Evolutionary conservation across 768 basidiomycete genomes (phyloP).

Genomic region (Amanita fuliginea): DNA sequence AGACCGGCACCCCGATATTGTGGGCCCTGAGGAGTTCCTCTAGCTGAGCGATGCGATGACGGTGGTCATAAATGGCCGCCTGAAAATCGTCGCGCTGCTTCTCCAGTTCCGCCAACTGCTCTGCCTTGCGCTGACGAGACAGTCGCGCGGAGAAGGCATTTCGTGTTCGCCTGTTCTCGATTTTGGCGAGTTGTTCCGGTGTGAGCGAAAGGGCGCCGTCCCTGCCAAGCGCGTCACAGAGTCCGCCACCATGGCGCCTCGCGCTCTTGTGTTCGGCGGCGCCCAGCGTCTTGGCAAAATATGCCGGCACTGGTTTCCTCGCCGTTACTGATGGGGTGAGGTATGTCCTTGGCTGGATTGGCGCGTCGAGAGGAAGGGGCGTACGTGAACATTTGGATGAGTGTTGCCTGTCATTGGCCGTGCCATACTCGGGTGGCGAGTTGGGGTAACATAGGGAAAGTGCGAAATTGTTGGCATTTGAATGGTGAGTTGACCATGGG

Average conservation of each 20-base stretch:
- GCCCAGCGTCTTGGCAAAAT: slow-evolving; percentile 29
- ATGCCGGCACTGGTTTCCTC: slow-evolving; percentile 65
- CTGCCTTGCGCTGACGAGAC: slow-evolving; percentile 63
- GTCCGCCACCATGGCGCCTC: slow-evolving; percentile 24
- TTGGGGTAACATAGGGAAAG: not conserved
- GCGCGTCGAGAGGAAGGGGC: slow-evolving; percentile 59
- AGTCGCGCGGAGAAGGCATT: slow-evolving; percentile 83
- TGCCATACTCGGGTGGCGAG: not conserved
- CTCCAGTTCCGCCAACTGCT: slow-evolving; percentile 59
- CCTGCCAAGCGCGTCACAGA: no score
- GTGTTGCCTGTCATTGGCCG: not conserved
- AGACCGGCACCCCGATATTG: not conserved
- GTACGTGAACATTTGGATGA: not conserved
- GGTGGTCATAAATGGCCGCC: not conserved
- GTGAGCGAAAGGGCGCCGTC: slow-evolving; percentile 20
- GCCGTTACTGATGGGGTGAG: slow-evolving; percentile 64
- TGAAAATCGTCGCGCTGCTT: not conserved
- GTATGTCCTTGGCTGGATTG: slow-evolving; percentile 73
- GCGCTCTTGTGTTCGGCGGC: slow-evolving; percentile 9
- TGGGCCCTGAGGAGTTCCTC: not conserved
- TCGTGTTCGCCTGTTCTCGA: slow-evolving; percentile 68
- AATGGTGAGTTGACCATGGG: not conserved
- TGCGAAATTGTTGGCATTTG: not conserved
- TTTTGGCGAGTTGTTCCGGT: slow-evolving; percentile 48
- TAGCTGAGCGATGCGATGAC: not conserved